Conservation (phyloP, 139 green algal genomes). For the Zygnema circumcarinatum region DNA sequence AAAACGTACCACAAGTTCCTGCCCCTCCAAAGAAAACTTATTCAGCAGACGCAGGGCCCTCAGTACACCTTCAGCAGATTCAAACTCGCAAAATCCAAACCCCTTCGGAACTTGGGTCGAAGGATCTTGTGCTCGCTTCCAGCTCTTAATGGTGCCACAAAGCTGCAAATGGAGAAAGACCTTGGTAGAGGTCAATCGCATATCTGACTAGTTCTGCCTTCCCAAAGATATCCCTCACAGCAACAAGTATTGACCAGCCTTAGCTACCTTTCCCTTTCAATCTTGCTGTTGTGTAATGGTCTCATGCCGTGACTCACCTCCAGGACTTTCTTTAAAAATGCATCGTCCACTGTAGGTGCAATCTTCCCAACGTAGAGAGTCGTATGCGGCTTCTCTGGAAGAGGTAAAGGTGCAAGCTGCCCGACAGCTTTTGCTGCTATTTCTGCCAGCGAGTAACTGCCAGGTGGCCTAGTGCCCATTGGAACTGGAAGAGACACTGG, state of each 20-base stretch:
- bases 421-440: neutral
- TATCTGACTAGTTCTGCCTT: neutral
- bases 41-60: slow-evolving; percentile 69
- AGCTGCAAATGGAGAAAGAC: slow-evolving; percentile 51
- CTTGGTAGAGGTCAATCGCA: neutral
- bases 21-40: slow-evolving; percentile 72
- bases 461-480: neutral
- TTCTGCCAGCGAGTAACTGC: neutral
- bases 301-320: slow-evolving; percentile 64
- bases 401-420: slow-evolving; percentile 18
- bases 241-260: slow-evolving; percentile 6
- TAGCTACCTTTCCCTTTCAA: neutral
- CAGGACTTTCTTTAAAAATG: slow-evolving; percentile 74
- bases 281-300: no score
- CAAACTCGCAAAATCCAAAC: slow-evolving; percentile 93
- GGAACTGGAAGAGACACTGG: neutral
- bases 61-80: slow-evolving; percentile 67
- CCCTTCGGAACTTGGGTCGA: slow-evolving; percentile 77
- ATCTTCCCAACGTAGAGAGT: slow-evolving; percentile 75
- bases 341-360: slow-evolving; percentile 76
- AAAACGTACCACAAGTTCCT: slow-evolving; percentile 87
- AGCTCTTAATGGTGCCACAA: slow-evolving; percentile 82
- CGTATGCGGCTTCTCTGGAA: slow-evolving; percentile 54
- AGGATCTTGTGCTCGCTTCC: slow-evolving; percentile 86
- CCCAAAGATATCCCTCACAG: neutral